phyloP scores from a whole-genome alignment of 805 yeast genomes.

The Kuraishia cidri region DNA sequence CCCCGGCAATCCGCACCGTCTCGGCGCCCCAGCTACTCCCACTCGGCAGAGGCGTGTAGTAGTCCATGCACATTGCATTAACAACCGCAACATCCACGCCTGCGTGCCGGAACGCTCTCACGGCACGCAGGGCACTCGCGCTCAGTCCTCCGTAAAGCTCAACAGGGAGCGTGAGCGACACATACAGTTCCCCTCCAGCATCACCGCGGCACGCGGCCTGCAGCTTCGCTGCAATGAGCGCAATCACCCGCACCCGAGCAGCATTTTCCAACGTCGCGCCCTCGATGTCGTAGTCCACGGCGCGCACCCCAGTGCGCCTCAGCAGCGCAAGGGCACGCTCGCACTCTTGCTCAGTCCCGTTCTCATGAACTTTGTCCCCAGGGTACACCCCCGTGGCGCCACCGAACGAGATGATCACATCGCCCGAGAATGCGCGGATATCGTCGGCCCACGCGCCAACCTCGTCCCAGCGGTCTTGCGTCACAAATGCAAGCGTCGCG shows the following conservation, averaged over 20 bases:
- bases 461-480: constrained; percentile 14
- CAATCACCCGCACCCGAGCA: constrained; percentile 6
- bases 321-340: constrained; percentile 8
- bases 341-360: constrained; percentile 10
- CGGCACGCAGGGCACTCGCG: no score
- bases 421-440: constrained; percentile 8
- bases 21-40: no score
- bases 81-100: no score
- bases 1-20: no score
- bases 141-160: no score
- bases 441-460: constrained; percentile 15
- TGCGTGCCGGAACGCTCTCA: no score
- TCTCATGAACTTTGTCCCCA: constrained; percentile 3
- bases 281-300: constrained; percentile 21
- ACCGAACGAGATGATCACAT: constrained; percentile 19
- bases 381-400: constrained; percentile 21
- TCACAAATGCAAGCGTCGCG: constrained; percentile 17
- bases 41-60: no score
- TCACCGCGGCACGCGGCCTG: constrained; percentile 6
- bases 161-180: constrained; percentile 20
- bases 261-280: constrained; percentile 10
- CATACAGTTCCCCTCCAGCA: constrained; percentile 3
- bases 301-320: constrained; percentile 7
- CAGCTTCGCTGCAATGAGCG: constrained; percentile 7
- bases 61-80: no score